Evolutionary conservation across 202 grass and related monocot species (phyloP), one percentile per base, ranked within the genome.

Genomic region (Digitaria exilis): DNA sequence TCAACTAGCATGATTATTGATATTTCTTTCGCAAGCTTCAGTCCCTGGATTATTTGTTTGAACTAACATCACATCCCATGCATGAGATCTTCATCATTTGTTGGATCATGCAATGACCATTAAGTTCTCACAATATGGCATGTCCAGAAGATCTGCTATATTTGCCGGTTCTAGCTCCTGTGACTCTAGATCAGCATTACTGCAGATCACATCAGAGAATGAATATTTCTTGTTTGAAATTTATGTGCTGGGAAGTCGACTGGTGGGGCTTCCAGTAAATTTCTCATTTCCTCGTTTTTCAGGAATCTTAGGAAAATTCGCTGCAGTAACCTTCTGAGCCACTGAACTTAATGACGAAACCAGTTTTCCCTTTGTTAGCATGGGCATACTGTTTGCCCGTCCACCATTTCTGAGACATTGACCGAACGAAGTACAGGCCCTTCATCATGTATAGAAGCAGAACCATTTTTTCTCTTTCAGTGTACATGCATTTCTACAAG

Each of bases 131-230:
- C n/a, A n/a, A 56, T 26, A 57, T 65, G 84, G 21, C 84, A 86
- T 86, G 46, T 86, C 84, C 25, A 86, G 76, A 72, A 85, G 84
- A 55, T 86, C 84, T 42, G 76, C 55, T 43, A 85, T 14, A 43
- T 79, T 52, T 62, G 16, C n/a, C 52, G 62, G 42, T 31, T 62
- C 42, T 78, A 78, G 54, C 18, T 65, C 66, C 8, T 19, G 57
- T 5, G 25, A 54, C 24, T 78, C 66, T 7, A 34, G 35, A 79
- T 72, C 55, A 50, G 31, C n/a, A 30, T 7, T 62, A 17, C 7
- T 51, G 30, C 56, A 72, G 29, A 64, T 79, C 56, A 45, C 67
- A 52, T 63, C 43, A 17, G 26, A n/a, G n/a, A 45, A 63, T 43
- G 44, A 32, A 15, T 32, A 35, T 45, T n/a, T 1, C 7, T 58